Conservation (phyloP, 805 yeast species). For the Saccharomycopsis vini region DNA sequence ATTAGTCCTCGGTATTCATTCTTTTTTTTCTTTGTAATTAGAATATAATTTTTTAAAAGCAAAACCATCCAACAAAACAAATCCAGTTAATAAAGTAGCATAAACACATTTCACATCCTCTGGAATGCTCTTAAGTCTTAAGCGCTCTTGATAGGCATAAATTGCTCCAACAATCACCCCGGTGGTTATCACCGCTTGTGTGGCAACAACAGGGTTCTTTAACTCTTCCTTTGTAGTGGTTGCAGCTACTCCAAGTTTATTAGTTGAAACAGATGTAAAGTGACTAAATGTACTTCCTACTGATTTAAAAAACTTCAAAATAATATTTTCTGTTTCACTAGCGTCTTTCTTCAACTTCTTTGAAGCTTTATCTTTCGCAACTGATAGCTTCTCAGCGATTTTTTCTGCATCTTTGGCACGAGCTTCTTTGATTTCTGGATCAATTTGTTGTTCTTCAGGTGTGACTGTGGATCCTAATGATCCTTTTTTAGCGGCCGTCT, state of each 20-base stretch:
- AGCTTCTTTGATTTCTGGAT: constrained; percentile 12
- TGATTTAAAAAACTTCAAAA: constrained; percentile 68
- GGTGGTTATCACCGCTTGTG: constrained; percentile 42
- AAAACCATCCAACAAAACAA: constrained; percentile 45
- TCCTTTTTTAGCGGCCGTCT: constrained; percentile 14
- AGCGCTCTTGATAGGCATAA: constrained; percentile 42
- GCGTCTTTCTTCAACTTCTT: constrained; percentile 26
- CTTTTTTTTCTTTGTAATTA: constrained; percentile 34
- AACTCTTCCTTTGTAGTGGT: constrained; percentile 32
- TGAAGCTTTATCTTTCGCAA: constrained; percentile 27
- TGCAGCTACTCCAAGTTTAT: constrained; percentile 23
- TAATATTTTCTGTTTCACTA: constrained; percentile 59
- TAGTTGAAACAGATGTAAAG: constrained; percentile 18
- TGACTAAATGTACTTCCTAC: constrained; percentile 29
- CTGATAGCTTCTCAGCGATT: constrained; percentile 12
- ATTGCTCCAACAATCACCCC: constrained; percentile 41
- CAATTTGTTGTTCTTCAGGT: constrained; percentile 13
- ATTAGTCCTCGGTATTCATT: no score
- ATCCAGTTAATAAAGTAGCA: constrained; percentile 41
- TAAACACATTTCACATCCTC: constrained; percentile 41
- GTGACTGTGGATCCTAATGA: constrained; percentile 6
- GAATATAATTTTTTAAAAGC: constrained; percentile 47
- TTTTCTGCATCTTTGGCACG: constrained; percentile 8
- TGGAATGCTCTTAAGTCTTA: constrained; percentile 38
- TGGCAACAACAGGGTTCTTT: constrained; percentile 53